Base-by-base conservation (phyloP, 805 yeast genomes). In the Hanseniaspora guilliermondii region DNA sequence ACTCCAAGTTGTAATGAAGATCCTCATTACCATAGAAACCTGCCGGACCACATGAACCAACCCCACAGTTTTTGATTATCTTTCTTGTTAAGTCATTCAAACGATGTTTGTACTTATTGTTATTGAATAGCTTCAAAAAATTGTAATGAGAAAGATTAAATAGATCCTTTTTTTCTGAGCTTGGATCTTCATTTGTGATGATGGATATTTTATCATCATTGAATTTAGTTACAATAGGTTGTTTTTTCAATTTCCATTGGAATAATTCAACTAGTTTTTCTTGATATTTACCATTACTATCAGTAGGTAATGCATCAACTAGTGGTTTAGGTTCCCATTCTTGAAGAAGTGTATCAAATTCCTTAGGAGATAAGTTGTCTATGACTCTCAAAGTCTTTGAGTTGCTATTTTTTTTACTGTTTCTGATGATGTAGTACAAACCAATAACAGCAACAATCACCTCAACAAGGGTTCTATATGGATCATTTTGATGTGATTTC, bases 11-110 rank as follows among this genome's bases (percentile, higher is more conserved):
- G 54, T 80, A 82, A 65, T 93, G 98, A 44, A 82, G 87, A 65
- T 88, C 96, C 68, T 88, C 96, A 57, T 88, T 85, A 58, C 98
- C 98, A 67, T 89, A 93, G 63, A 93, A 93, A 55, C 95, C 95
- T 42, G 97, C 95, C 5, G 98, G 97, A 40, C 97, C 96, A 73
- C 98, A 93, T 0, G 97, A 91, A 59, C 98, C 98, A 50, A 93
- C 97, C 65, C 98, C 98, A 56, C 84, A 80, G 56, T 74, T 73
- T 47, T 73, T 72, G 57, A 93, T 80, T 4, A 88, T 87, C 16
- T 30, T 54, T 16, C n/a, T 42, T 16, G 49, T 44, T 7, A 48
- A 33, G 9, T 16, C 32, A n/a, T 25, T 38, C 21, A 53, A 24
- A 12, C 73, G 76, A 21, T 72, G 66, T 52, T 71, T 71, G 39